Conservation (phyloP, 257 asterid genomes). For the Prunella vulgaris region DNA sequence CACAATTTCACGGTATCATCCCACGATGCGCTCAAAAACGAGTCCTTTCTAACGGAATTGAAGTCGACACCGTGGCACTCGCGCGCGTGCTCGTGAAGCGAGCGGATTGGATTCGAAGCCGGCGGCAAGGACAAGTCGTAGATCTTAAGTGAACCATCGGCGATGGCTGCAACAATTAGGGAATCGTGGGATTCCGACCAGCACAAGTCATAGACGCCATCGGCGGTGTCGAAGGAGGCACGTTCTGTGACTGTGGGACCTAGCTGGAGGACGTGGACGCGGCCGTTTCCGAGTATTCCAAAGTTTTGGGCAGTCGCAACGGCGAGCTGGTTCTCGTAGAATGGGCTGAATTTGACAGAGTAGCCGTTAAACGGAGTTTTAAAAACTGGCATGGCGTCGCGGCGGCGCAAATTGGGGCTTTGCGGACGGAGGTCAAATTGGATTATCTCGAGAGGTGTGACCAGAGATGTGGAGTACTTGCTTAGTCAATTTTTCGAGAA, state of each 20-base stretch:
- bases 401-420: constrained; percentile 28
- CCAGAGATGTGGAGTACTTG: constrained; percentile 1
- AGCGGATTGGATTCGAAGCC: constrained; percentile 77
- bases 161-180: constrained; percentile 73
- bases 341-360: constrained; percentile 95
- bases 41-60: constrained; percentile 78
- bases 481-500: constrained; percentile 22
- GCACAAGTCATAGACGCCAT: constrained; percentile 88
- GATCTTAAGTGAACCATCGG: constrained; percentile 88
- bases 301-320: constrained; percentile 93
- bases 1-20: constrained; percentile 88
- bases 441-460: constrained; percentile 32
- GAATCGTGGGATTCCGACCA: constrained; percentile 99
- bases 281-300: constrained; percentile 97
- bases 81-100: constrained; percentile 86
- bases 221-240: constrained; percentile 87
- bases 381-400: constrained; percentile 63
- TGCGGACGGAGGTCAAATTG: constrained; percentile 8
- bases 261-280: constrained; percentile 81
- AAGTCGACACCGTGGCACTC: constrained; percentile 91
- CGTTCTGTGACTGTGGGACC: constrained; percentile 62
- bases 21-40: constrained; percentile 92
- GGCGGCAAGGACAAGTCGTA: constrained; percentile 79
- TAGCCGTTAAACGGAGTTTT: constrained; percentile 84
- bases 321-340: constrained; percentile 76